Evolutionary conservation across 352 stramenopile species (phyloP).

Genomic region (Phytophthora colocasiae): DNA sequence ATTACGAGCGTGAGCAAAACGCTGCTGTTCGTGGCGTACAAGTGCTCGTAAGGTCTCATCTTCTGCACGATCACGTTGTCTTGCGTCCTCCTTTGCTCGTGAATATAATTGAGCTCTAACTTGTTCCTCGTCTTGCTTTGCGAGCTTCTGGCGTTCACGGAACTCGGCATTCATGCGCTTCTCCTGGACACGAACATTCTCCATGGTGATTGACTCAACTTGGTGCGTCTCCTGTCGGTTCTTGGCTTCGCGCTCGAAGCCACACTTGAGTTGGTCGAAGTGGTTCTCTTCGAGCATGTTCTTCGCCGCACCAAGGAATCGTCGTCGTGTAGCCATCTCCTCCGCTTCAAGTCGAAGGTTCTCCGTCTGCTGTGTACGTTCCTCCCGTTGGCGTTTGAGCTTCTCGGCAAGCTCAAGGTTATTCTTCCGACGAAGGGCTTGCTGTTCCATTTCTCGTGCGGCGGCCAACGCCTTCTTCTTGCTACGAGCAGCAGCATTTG

Average conservation of each 20-base stretch:
- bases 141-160: constrained; percentile 25
- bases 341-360: constrained; percentile 65
- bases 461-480: constrained; percentile 64
- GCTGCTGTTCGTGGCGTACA: constrained; percentile 69
- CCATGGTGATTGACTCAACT: constrained; percentile 44
- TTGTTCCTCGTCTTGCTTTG: constrained; percentile 28
- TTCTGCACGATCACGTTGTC: constrained; percentile 52
- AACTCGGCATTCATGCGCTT: constrained; percentile 56
- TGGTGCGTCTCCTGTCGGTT: constrained; percentile 63
- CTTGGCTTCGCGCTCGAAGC: constrained; percentile 62
- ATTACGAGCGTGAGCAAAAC: constrained; percentile 60
- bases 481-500: constrained; percentile 61
- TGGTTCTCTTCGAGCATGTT: constrained; percentile 85
- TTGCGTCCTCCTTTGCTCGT: constrained; percentile 47
- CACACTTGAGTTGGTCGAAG: constrained; percentile 78
- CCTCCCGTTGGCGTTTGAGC: constrained; percentile 59
- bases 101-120: constrained; percentile 34
- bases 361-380: constrained; percentile 57
- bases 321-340: constrained; percentile 73
- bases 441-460: constrained; percentile 60
- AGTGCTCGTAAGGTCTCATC: constrained; percentile 66
- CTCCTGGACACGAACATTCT: constrained; percentile 50
- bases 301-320: constrained; percentile 90
- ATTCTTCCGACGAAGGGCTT: constrained; percentile 63
- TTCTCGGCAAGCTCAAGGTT: constrained; percentile 84